Evolutionary conservation across 1,139 yeast species (phyloP).

Genomic region (Eremothecium cymbalariae): DNA sequence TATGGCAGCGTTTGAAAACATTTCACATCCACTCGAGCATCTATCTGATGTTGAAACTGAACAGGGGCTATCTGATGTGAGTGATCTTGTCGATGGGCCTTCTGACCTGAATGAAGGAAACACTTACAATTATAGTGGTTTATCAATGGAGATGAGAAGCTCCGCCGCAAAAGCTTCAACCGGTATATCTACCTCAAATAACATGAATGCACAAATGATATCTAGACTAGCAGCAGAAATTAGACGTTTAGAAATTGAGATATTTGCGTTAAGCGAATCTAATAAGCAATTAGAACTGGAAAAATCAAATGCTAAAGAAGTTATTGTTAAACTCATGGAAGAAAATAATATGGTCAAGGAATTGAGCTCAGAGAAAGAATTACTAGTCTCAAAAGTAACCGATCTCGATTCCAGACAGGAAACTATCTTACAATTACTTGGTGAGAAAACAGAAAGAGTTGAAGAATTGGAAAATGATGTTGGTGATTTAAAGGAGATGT

Average conservation of each 20-base stretch:
- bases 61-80: background rate
- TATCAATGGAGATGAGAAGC: background rate
- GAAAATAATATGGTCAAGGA: constrained; percentile 42
- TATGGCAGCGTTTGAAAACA: background rate
- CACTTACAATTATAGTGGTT: constrained; percentile 9
- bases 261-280: constrained; percentile 58
- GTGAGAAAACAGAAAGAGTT: constrained; percentile 82
- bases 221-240: constrained; percentile 45
- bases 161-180: background rate
- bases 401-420: constrained; percentile 41
- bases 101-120: constrained; percentile 24
- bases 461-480: constrained; percentile 86
- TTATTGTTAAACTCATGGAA: constrained; percentile 50
- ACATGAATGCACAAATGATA: constrained; percentile 25
- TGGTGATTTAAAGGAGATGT: constrained; percentile 73
- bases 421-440: constrained; percentile 65
- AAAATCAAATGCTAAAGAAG: constrained; percentile 60
- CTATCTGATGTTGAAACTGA: constrained; percentile 1
- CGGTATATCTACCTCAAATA: constrained; percentile 13
- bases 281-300: constrained; percentile 45
- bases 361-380: constrained; percentile 34
- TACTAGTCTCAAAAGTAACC: constrained; percentile 35
- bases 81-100: constrained; percentile 16
- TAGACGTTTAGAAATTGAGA: constrained; percentile 71
- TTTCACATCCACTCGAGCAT: background rate